A percentile compares a stretch with the other conserved stretches of the same genome.
These are phyloP conservation scores for Stagonosporopsis tanaceti DNA, from an alignment of 2,329 filamentous ascomycete species.

Conservation along the genomic window DNA sequence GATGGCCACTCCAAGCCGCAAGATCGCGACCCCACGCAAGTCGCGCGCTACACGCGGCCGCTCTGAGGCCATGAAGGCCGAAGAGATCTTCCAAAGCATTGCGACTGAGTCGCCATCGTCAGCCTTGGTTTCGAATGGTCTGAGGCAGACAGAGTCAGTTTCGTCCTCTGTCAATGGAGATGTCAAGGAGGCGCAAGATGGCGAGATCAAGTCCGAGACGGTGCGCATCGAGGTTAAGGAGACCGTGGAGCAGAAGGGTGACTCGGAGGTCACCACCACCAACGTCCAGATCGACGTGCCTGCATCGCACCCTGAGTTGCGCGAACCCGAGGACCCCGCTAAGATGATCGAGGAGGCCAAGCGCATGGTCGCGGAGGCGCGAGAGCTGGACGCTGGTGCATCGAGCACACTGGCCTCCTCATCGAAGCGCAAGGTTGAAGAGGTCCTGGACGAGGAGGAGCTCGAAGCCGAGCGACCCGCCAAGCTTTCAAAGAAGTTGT, in stretches of 20 bases:
- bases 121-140: constrained; percentile 50
- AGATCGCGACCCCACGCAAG: constrained; percentile 63
- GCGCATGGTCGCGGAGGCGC: constrained; percentile 82
- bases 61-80: constrained; percentile 38
- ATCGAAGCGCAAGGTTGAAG: constrained; percentile 58
- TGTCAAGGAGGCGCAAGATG: constrained; percentile 31
- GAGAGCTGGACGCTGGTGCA: constrained; percentile 57
- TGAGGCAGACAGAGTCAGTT: constrained; percentile 51
- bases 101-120: constrained; percentile 59
- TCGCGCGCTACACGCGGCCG: constrained; percentile 56
- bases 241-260: constrained; percentile 64
- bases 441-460: constrained; percentile 66
- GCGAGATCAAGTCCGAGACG: constrained; percentile 52
- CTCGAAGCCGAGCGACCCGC: constrained; percentile 58
- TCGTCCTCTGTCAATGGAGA: constrained; percentile 51
- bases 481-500: constrained; percentile 78
- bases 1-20: constrained; percentile 54
- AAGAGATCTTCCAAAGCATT: constrained; percentile 50
- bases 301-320: constrained; percentile 69
- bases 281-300: constrained; percentile 81
- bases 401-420: constrained; percentile 24
- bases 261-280: constrained; percentile 73
- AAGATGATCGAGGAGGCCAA: constrained; percentile 87
- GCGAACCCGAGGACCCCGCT: constrained; percentile 78
- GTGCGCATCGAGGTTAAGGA: constrained; percentile 76